Evolutionary conservation across 164 flowering plant species (phyloP), one percentile per base, ranked within the genome.

Genomic region (Paratinospora sagittata): DNA sequence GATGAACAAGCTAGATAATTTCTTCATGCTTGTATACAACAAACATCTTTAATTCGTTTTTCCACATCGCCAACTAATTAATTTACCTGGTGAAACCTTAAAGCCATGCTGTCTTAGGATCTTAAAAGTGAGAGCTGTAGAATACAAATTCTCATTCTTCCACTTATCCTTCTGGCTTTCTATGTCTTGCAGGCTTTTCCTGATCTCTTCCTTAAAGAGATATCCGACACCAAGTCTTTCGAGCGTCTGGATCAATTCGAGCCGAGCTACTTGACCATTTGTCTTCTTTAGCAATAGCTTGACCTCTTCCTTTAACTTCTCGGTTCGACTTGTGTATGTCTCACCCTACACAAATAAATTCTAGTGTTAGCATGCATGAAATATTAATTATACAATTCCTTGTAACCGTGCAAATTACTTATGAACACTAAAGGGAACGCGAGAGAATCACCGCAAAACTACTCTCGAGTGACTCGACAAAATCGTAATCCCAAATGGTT

Each of bases 201-300:
- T 45, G 57, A 77, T 80, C 63, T 80, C 76, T 41, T 45, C 64
- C 24, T 65, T 66, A 43, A 80, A 80, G 39, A 65, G 78, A 27
- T 72, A 61, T 16, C 74, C 49, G 23, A 77, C 11, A n/a, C 82
- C 82, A 2, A 80, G 69, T 27, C 80, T 74, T 24, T 80, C 52
- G 7, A 77, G n/a, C 26, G 11, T 19, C 37, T 80, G 72, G 6
- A 77, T 64, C 67, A 80, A 63, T 76, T 80, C 70, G n/a, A 80
- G 74, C 43, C 49, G 67, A 6, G 70, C 69, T 13, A 74, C 14
- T 55, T 76, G 68, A 0, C 45, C 68, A 26, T 0, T 63, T 43
- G 47, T 65, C 36, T 49, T 68, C 16, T 63, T 27, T 24, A 77
- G 68, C 71, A 66, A 47, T 37, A 36, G 6, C 37, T 27, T 73